Base-by-base conservation (phyloP, 371 early-diverging fungal species). In the Mortierella sp. region DNA sequence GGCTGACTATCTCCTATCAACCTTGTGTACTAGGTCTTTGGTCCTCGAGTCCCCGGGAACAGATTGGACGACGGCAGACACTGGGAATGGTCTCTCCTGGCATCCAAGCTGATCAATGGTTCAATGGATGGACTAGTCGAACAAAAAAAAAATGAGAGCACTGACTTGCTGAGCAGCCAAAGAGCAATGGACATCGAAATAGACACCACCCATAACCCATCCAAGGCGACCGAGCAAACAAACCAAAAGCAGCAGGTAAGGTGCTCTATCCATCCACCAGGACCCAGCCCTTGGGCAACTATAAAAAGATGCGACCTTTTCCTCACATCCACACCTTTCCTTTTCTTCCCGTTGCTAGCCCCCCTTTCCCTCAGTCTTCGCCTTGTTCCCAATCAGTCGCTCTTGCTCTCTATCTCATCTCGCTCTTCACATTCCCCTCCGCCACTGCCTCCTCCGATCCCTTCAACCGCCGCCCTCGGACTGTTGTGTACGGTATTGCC, bases 291-390 rank as follows among this genome's bases (percentile, higher is more conserved):
- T 48, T n/a, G 47, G 22, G 40, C 46, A 47, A 64, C 64, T 64
- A 64, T 64, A 62, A 62, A 62, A 62, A 62, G 62, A 62, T 62
- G 10, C 51, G 47, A 14, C 41, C 47, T 54, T 28, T 45, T 50
- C 47, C 27, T 21, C 37, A 19, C 44, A 24, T 37, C 46, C 19
- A 45, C 17, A 28, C 28, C n/a, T 53, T 47, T 39, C 21, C 21
- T 10, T 34, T 63, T 45, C 27, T 31, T 50, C 19, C 41, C 44
- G 8, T 49, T 44, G 19, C 29, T 31, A 39, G n/a, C 45, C 46
- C 47, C 37, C 24, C 43, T 49, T 52, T 31, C 47, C 27, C 51
- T 51, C 17, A 21, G 19, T 37, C 40, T 54, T 29, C 28, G 1
- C 34, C n/a, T 13, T 41, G 40, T 54, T 29, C 19, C 2, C 7